Base-by-base conservation (phyloP, 2,329 filamentous ascomycete species). In the Neofusicoccum parvum region DNA sequence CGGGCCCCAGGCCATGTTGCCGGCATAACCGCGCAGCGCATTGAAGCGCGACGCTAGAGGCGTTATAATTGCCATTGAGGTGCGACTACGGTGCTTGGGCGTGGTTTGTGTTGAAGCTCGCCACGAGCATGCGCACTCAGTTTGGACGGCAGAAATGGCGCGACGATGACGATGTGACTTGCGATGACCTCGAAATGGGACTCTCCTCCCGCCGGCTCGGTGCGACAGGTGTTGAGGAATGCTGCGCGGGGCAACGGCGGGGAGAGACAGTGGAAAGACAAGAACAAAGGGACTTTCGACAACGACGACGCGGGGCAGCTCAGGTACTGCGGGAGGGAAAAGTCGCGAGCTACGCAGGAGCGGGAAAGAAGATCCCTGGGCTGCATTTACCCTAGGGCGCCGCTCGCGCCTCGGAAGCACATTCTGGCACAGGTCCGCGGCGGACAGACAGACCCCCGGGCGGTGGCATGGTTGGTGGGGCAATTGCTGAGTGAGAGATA, bases 1-100 rank as follows among this genome's bases (percentile, higher is more conserved):
- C 23, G 82, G 81, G 6, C 74, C 78, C 80, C 82, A 84, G 10
- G 81, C 79, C 67, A 81, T 78, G 10, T 80, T 77, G 59, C 79
- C 79, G 37, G 81, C 76, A 64, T 79, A 78, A 64, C 72, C 78
- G 59, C 78, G 78, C 58, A 81, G 70, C 43, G 76, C 74, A 60
- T 78, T 74, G 17, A 80, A 76, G 41, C 77, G 74, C 58, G 73
- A 73, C 39, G 74, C 71, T 45, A 81, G 66, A 36, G 76, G 75
- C 48, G 72, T 73, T 54, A 78, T 67, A 49, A 82, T 70, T 12
- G 74, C 68, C 76, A 79, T 79, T 41, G 20, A 17, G 12, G 14
- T 23, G 15, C 15, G 34, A 15, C 15, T 37, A 36, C 15, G 9
- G 59, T n/a, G 11, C 15, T 46, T 27, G 14, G 5, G 37, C 23